Percentiles rank a stretch among this genome's conserved stretches.
phyloP scores from a whole-genome alignment of 495 filamentous ascomycete species.

The Xylaria flabelliformis region DNA sequence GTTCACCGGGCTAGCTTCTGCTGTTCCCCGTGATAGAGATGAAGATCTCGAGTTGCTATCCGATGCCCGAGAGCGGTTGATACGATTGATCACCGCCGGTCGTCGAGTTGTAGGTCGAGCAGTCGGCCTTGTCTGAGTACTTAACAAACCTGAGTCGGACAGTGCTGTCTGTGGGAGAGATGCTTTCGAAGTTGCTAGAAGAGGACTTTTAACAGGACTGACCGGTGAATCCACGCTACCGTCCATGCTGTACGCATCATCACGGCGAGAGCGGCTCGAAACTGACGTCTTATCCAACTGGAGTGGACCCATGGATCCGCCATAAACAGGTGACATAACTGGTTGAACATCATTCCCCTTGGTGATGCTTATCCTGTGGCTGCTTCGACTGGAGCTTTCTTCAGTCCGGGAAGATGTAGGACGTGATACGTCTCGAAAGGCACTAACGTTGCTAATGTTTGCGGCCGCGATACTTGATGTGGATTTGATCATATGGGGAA shows the following conservation, averaged over 20 bases:
- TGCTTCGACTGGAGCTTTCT: conserved; percentile 39
- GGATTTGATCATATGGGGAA: conserved; percentile 56
- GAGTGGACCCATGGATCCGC: conserved; percentile 42
- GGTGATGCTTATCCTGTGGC: conserved; percentile 45
- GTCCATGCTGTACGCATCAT: conserved; percentile 48
- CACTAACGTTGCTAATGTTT: conserved; percentile 64
- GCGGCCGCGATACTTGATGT: conserved; percentile 58
- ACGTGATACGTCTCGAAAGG: conserved; percentile 55
- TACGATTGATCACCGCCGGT: conserved; percentile 58
- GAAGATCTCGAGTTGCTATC: conserved; percentile 67
- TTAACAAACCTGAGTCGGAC: conserved; percentile 36
- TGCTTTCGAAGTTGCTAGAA: conserved; percentile 36
- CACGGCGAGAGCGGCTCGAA: conserved; percentile 44
- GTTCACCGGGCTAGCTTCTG: conserved; percentile 57
- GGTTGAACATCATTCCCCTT: conserved; percentile 42
- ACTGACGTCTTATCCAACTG: conserved; percentile 45
- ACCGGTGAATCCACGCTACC: conserved; percentile 48
- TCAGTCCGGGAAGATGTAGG: conserved; percentile 48
- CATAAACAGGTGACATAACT: conserved; percentile 45
- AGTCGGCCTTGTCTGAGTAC: conserved; percentile 32
- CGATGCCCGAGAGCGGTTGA: conserved; percentile 46
- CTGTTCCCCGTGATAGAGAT: conserved; percentile 62
- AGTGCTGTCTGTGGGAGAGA: conserved; percentile 29
- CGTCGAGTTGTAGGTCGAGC: conserved; percentile 40
- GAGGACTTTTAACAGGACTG: conserved; percentile 49